A percentile compares a stretch with the other conserved stretches of the same genome.
These are phyloP conservation scores for Aegilops tauschii DNA, from an alignment of 176 grass and related monocot genomes.

Conservation along the genomic window DNA sequence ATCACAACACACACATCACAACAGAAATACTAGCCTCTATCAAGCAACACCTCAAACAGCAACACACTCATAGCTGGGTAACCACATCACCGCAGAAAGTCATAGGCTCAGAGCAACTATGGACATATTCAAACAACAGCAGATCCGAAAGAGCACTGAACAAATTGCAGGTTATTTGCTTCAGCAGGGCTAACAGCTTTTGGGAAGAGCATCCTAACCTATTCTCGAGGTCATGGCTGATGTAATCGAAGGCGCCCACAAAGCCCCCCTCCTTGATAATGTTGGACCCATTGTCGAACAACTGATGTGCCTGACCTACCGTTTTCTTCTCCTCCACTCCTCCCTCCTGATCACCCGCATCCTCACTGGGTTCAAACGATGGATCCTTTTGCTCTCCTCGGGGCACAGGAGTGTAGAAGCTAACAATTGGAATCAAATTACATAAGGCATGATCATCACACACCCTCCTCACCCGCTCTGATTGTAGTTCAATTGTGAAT, in stretches of 20 bases:
- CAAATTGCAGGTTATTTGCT: background rate
- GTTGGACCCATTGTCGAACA: slow-evolving; percentile 64
- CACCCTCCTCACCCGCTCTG: background rate
- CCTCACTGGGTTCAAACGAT: background rate
- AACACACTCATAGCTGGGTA: background rate
- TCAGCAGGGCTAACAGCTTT: background rate
- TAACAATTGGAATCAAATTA: background rate
- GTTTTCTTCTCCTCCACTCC: slow-evolving; percentile 22
- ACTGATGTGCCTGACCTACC: slow-evolving; percentile 56
- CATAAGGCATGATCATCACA: background rate
- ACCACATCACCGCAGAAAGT: no score
- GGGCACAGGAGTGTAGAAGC: background rate
- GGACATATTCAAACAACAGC: background rate
- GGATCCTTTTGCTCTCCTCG: background rate
- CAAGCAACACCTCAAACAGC: background rate
- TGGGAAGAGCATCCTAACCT: slow-evolving; percentile 45
- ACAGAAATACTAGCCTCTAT: background rate
- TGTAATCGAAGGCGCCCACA: slow-evolving; percentile 51
- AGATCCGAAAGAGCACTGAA: background rate
- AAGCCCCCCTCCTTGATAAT: slow-evolving; percentile 77
- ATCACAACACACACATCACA: background rate
- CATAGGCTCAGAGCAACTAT: background rate
- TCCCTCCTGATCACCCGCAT: background rate
- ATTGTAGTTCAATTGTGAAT: background rate
- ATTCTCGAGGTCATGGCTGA: slow-evolving; percentile 71